Evolutionary conservation across 495 filamentous ascomycete genomes (phyloP), one percentile per base, ranked within the genome.

Genomic region (Aspergillus nidulans): DNA sequence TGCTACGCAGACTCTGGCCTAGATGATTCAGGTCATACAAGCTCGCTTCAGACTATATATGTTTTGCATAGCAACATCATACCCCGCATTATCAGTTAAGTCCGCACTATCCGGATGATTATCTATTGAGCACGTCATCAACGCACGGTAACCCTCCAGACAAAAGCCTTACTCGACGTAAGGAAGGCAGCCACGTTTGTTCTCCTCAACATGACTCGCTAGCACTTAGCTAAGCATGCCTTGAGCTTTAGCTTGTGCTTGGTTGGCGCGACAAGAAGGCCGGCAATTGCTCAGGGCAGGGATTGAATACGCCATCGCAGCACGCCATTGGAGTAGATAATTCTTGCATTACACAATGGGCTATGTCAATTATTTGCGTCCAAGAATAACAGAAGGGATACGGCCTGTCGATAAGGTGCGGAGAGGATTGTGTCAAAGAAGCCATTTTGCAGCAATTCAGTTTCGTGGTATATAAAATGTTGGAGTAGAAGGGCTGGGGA

Each of bases 111-210:
- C 40, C 12, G 42, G 6, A 25, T 44, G 42, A 44, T 44, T 44
- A 6, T 44, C 42, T 25, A 44, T 20, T 23, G 21, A 49, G 45
- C 45, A 49, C 45, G 45, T 19, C 26, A 49, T 49, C n/a, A 24
- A 32, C 5, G 44, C 44, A 47, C 3, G 1, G 3, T 25, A 47
- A 21, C 19, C 12, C 28, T 28, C n/a, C 10, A 21, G 18, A 16
- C 2, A 1, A 16, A 32, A 19, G 4, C 25, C 28, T 36, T 36
- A 36, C 45, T 49, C 28, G 7, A 30, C 12, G n/a, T n/a, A 26
- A 32, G n/a, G 25, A 47, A 18, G 0, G 5, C 25, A 6, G 6
- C 7, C 21, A 16, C 44, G 16, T 26, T 8, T n/a, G 13, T 10
- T 25, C 15, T 25, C 2, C 25, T 19, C 24, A 6, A 25, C 24